Percentiles rank a stretch among this genome's conserved stretches.
phyloP scores from a whole-genome alignment of 2,329 filamentous ascomycete species.

The Fusarium sp. region DNA sequence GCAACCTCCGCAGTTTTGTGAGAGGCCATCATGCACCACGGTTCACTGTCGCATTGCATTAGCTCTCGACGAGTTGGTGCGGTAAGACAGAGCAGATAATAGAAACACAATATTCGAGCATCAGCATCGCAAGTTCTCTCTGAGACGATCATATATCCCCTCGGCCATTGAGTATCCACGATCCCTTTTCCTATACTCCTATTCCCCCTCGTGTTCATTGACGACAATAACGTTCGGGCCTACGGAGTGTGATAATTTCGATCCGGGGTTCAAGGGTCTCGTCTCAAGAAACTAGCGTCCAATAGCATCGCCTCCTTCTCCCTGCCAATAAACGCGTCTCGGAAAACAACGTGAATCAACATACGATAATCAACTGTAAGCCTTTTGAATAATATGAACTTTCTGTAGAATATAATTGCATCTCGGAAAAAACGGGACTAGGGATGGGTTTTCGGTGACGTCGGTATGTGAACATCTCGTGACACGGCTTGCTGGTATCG shows the following conservation, averaged over 20 bases:
- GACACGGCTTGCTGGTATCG: conserved; percentile 25
- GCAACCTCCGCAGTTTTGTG: conserved; percentile 12
- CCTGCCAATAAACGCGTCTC: conserved; percentile 26
- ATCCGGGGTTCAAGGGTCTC: conserved; percentile 21
- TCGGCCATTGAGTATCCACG: neutral
- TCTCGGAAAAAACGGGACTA: neutral
- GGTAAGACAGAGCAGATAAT: neutral
- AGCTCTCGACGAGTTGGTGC: neutral
- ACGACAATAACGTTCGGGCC: neutral
- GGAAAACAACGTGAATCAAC: conserved; percentile 22
- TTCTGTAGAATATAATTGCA: neutral
- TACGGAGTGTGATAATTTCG: neutral
- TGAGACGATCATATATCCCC: neutral
- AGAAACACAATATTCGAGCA: neutral
- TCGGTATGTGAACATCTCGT: conserved; percentile 24
- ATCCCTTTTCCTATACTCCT: neutral
- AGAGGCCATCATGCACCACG: conserved; percentile 6
- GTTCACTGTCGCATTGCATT: conserved; percentile 11
- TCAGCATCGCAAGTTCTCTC: neutral
- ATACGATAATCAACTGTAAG: neutral
- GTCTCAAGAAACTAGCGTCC: conserved; percentile 9
- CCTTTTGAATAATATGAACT: neutral
- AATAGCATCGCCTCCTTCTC: neutral
- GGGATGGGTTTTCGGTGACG: conserved; percentile 3
- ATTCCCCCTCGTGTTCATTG: neutral